Percentiles rank a stretch among this genome's conserved stretches.
Evolutionary conservation across 306 rosid species (phyloP).

Genomic region (Acacia confusa): DNA sequence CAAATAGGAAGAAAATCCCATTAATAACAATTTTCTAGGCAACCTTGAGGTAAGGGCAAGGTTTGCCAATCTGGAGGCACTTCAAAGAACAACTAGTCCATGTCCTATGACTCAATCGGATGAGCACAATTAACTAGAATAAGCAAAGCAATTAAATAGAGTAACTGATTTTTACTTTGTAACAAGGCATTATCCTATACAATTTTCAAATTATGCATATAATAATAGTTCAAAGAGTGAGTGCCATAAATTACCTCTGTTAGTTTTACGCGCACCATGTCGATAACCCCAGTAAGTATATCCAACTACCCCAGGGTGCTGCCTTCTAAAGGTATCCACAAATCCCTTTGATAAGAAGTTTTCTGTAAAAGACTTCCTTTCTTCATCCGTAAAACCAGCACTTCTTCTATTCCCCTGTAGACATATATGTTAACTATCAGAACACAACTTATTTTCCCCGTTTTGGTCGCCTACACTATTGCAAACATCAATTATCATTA

Average conservation of each 20-base stretch:
- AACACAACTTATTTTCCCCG: too few relatives aligned
- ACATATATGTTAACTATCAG: slow-evolving; percentile 19
- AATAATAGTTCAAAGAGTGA: not conserved
- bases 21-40: slow-evolving; percentile 6
- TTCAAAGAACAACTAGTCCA: not conserved
- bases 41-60: not conserved
- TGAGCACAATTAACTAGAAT: slow-evolving; percentile 2
- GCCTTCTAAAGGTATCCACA: slow-evolving; percentile 85
- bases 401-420: slow-evolving; percentile 84
- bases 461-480: too few relatives aligned
- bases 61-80: not conserved
- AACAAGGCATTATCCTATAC: slow-evolving; percentile 1
- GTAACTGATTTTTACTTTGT: not conserved
- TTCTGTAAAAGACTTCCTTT: slow-evolving; percentile 73
- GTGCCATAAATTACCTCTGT: slow-evolving; percentile 59
- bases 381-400: slow-evolving; percentile 95
- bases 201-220: not conserved
- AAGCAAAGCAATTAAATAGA: not conserved
- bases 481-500: too few relatives aligned
- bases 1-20: not conserved
- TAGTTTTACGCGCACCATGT: slow-evolving; percentile 78
- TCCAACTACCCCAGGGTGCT: slow-evolving; percentile 86
- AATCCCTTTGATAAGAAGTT: slow-evolving; percentile 81
- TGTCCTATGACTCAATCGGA: not conserved
- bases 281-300: slow-evolving; percentile 96